These are phyloP conservation scores for Ananas comosus DNA, from an alignment of 176 grass and related monocot species.

Conservation along the genomic window DNA sequence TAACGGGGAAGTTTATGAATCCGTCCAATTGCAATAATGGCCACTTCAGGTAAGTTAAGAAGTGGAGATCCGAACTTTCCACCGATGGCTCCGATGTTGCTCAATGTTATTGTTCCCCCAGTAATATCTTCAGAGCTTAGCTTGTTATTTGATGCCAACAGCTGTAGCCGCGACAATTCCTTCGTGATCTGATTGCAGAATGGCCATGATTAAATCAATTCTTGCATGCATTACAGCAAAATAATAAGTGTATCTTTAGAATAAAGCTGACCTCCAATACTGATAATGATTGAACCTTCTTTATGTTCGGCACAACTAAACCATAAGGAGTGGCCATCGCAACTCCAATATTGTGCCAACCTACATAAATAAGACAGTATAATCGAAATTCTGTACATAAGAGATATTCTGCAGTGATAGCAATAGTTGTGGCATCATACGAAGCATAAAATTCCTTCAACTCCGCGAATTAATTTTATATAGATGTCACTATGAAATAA, in stretches of 20 bases:
- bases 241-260: conserved; percentile 1
- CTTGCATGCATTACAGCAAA: background rate
- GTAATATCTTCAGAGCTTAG: conserved; percentile 58
- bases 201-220: background rate
- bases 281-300: conserved; percentile 84
- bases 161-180: conserved; percentile 65
- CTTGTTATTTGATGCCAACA: conserved; percentile 59
- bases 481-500: too few relatives aligned
- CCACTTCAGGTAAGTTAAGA: conserved; percentile 92
- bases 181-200: conserved; percentile 61
- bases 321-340: conserved; percentile 86
- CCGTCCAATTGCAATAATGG: conserved; percentile 83
- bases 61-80: conserved; percentile 95
- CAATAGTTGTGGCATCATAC: too few relatives aligned
- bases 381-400: conserved; percentile 18
- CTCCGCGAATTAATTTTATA: too few relatives aligned
- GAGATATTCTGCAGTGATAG: background rate
- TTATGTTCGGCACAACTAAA: conserved; percentile 88
- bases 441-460: too few relatives aligned
- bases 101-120: conserved; percentile 85
- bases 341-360: conserved; percentile 88
- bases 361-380: conserved; percentile 29
- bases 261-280: conserved; percentile 65
- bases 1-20: conserved; percentile 75
- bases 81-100: conserved; percentile 93